Base-by-base conservation (phyloP, 331 rosid genomes). In the Ulmus americana region DNA sequence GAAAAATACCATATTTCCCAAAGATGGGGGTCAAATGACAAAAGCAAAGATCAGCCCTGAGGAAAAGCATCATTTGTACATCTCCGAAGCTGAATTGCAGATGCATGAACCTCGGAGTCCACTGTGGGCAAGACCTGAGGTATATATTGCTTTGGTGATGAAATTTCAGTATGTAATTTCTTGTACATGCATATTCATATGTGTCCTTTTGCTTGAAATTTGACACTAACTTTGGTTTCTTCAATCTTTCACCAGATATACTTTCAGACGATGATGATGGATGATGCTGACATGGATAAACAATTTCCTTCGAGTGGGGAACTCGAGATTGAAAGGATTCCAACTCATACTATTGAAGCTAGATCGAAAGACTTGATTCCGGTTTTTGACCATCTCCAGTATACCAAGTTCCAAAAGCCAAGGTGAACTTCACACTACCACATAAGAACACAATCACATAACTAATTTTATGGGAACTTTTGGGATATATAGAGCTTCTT, bases 81-180 rank as follows among this genome's bases (percentile, higher is more conserved):
- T 94, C 65, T 83, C 99, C 64, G 97, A 94, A 84, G 96, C 90
- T n/a, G 99, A 94, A 81, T 78, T 94, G 67, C 95, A 77, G 77
- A 90, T 85, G 96, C 95, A 90, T 76, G 85, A 71, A 68, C 56
- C 81, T 70, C 83, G 47, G 64, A 70, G 52, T 70, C 90, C 87
- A 11, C 53, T 84, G 72, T 94, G 99, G 99, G 87, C 75, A 18
- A 90, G 77, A 65, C 82, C 83, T 56, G 87, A 85, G 99, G 99
- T 94, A 79, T 70, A 14, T 49, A 20, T 5, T 67, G 4, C 35
- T 55, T 75, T 40, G 13, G 40, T 42, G 7, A 40, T 45, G 9
- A 42, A 55, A 66, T 65, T 49, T 39, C 5, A 20, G 15, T 9
- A 10, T 59, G 50, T 46, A 15, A 59, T 10, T 28, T 28, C 35